These are phyloP conservation scores for Exophiala calicioides DNA, from an alignment of 2,329 filamentous ascomycete genomes.

Conservation along the genomic window DNA sequence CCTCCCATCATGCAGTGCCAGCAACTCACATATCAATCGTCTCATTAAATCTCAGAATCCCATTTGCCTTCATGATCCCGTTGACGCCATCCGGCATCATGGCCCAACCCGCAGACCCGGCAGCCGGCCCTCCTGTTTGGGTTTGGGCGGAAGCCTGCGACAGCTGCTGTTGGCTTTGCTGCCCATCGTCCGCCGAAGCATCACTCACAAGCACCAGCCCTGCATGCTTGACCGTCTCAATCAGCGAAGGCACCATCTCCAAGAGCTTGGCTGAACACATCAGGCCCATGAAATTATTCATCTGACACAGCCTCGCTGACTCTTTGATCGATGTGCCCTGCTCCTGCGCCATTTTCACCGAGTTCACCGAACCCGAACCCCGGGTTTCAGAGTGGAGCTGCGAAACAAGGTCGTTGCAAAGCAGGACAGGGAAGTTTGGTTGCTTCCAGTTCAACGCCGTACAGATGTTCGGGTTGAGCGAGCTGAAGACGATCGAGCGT, in stretches of 20 bases:
- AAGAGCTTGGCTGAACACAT: slow-evolving; percentile 85
- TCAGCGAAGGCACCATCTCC: slow-evolving; percentile 87
- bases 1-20: too few relatives aligned
- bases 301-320: slow-evolving; percentile 85
- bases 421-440: slow-evolving; percentile 90
- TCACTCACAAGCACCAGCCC: slow-evolving; percentile 91
- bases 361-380: too few relatives aligned
- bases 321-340: slow-evolving; percentile 82
- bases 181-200: slow-evolving; percentile 62
- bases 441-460: slow-evolving; percentile 99
- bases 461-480: slow-evolving; percentile 86
- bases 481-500: slow-evolving; percentile 89
- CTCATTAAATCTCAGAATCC: slow-evolving; percentile 89
- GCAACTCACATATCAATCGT: slow-evolving; percentile 69
- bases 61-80: slow-evolving; percentile 80
- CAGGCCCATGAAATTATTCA: slow-evolving; percentile 97
- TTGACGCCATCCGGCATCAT: slow-evolving; percentile 79
- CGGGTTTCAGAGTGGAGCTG: too few relatives aligned
- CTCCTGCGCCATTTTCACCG: slow-evolving; percentile 10
- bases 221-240: slow-evolving; percentile 91
- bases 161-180: slow-evolving; percentile 22
- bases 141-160: slow-evolving; percentile 33
- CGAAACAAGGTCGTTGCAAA: slow-evolving; percentile 94
- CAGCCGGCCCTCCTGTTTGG: too few relatives aligned
- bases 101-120: slow-evolving; percentile 54